Percentiles rank a stretch among this genome's conserved stretches.
Conservation (phyloP, 73 alveolate genomes). For the Breviolum minutum region DNA sequence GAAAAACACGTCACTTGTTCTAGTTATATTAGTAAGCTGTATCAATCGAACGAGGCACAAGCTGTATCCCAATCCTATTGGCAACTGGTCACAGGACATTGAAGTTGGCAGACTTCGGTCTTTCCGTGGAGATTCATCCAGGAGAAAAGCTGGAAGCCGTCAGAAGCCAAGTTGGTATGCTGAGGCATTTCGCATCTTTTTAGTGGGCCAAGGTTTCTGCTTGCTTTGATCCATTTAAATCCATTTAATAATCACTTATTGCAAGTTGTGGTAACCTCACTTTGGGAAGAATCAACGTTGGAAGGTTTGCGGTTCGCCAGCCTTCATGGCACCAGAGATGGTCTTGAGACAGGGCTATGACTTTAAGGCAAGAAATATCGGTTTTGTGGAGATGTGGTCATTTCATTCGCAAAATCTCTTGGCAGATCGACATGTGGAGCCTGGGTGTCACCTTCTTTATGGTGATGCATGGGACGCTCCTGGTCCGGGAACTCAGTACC, state of each 20-base stretch:
- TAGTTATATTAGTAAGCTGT: not conserved
- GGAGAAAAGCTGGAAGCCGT: constrained; percentile 69
- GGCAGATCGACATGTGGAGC: constrained; percentile 95
- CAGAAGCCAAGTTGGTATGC: not conserved
- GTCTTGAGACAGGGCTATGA: constrained; percentile 82
- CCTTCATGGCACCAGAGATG: constrained; percentile 95
- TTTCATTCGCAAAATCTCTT: not conserved
- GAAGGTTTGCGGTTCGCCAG: constrained; percentile 82
- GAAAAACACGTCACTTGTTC: not conserved
- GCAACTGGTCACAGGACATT: constrained; percentile 34
- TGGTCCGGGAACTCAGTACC: constrained; percentile 9
- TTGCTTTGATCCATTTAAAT: too few species aligned
- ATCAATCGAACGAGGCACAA: not conserved
- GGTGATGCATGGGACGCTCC: constrained; percentile 90
- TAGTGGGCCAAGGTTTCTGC: too few species aligned
- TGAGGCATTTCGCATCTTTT: too few species aligned
- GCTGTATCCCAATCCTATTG: not conserved
- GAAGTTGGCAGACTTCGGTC: constrained; percentile 90
- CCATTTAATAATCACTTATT: too few species aligned
- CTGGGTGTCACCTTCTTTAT: constrained; percentile 90
- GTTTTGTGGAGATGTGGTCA: not conserved
- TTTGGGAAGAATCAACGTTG: not conserved
- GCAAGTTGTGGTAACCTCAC: not conserved
- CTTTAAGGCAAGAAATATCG: not conserved
- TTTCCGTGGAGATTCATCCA: constrained; percentile 82